Percentiles rank a stretch among this genome's conserved stretches.
These are phyloP conservation scores for Suillus spraguei DNA, from an alignment of 768 basidiomycete genomes.

Conservation along the genomic window DNA sequence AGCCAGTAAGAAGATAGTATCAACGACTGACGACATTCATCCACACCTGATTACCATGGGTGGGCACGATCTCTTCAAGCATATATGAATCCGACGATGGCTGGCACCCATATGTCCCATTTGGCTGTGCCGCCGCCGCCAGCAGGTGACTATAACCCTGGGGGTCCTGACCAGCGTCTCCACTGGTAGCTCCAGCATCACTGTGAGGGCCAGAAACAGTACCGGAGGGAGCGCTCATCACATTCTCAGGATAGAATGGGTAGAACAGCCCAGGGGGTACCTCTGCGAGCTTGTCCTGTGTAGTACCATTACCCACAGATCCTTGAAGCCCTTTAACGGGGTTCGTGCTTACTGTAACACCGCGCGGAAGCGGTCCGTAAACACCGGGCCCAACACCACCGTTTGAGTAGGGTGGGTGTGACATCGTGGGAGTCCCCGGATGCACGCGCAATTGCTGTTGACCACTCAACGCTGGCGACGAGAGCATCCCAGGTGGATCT, in stretches of 20 bases:
- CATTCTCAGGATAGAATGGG: slow-evolving; percentile 71
- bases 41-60: slow-evolving; percentile 41
- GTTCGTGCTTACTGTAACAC: slow-evolving; percentile 30
- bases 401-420: slow-evolving; percentile 36
- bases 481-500: slow-evolving; percentile 31
- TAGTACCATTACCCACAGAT: slow-evolving; percentile 25
- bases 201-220: slow-evolving; percentile 18
- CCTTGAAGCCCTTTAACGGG: slow-evolving; percentile 31
- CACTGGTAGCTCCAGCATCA: slow-evolving; percentile 21
- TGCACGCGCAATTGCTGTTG: slow-evolving; percentile 31
- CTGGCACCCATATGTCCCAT: slow-evolving; percentile 56
- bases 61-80: slow-evolving; percentile 64
- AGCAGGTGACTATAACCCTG: slow-evolving; percentile 57
- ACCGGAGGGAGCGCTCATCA: slow-evolving; percentile 27
- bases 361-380: slow-evolving; percentile 31
- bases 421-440: slow-evolving; percentile 39
- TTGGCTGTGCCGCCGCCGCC: slow-evolving; percentile 59
- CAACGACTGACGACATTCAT: slow-evolving; percentile 45
- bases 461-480: slow-evolving; percentile 27
- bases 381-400: slow-evolving; percentile 26
- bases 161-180: slow-evolving; percentile 20
- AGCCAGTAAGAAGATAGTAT: not conserved
- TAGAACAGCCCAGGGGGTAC: slow-evolving; percentile 74
- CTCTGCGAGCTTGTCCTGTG: slow-evolving; percentile 52
- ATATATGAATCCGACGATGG: slow-evolving; percentile 64